phyloP scores from a whole-genome alignment of 129 eudicot genomes.

The Flaveria linearis region DNA sequence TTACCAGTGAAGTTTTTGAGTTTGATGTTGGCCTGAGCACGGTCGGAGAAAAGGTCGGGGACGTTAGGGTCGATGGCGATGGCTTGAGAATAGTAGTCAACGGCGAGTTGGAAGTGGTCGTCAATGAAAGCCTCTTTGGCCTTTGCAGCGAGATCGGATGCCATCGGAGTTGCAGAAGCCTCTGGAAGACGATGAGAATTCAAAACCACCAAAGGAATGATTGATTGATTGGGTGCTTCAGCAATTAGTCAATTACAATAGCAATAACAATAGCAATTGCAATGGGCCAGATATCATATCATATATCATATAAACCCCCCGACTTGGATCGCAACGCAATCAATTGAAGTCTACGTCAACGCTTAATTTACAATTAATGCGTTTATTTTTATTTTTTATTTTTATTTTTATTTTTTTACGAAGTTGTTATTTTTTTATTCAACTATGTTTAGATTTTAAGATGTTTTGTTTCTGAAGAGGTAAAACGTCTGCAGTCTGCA shows the following conservation, averaged over 20 bases:
- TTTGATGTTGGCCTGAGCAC: conserved; percentile 92
- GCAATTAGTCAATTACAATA: too few relatives aligned
- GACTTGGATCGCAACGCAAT: not conserved
- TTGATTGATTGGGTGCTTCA: conserved; percentile 4
- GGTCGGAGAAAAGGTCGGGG: conserved; percentile 73
- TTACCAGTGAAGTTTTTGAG: conserved; percentile 80
- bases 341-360: not conserved
- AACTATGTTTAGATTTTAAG: too few relatives aligned
- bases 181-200: conserved; percentile 14
- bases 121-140: conserved; percentile 94
- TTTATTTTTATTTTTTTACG: too few relatives aligned
- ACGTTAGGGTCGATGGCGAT: conserved; percentile 55
- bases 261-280: too few relatives aligned
- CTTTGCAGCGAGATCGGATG: conserved; percentile 70
- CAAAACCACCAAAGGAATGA: not conserved
- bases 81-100: conserved; percentile 91
- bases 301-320: not conserved
- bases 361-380: not conserved
- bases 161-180: conserved; percentile 48
- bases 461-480: too few relatives aligned
- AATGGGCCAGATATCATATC: not conserved
- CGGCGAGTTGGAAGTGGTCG: conserved; percentile 91
- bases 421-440: too few relatives aligned
- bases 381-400: too few relatives aligned
- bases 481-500: too few relatives aligned